These are phyloP conservation scores for Glycyrrhiza uralensis DNA, from an alignment of 306 rosid genomes.

Conservation along the genomic window DNA sequence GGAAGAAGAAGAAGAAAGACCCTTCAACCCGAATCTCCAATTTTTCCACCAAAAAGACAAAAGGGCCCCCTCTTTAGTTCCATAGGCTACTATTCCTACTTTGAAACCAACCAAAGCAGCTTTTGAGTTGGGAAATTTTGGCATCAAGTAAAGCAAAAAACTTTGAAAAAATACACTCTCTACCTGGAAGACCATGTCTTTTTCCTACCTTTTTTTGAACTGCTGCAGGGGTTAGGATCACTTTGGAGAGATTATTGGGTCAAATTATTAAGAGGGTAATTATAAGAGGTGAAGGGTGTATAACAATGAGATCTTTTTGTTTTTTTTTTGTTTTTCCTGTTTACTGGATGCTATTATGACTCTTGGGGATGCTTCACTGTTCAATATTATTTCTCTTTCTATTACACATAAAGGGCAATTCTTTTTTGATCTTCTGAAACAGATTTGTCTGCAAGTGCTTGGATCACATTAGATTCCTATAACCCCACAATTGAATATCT, in stretches of 20 bases:
- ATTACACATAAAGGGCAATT: slow-evolving; percentile 40
- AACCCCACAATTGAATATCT: slow-evolving; percentile 37
- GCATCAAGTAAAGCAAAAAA: slow-evolving; percentile 25
- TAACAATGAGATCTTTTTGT: background rate
- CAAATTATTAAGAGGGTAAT: slow-evolving; percentile 2
- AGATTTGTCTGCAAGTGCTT: slow-evolving; percentile 50
- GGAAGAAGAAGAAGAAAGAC: slow-evolving; percentile 4
- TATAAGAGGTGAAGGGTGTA: background rate
- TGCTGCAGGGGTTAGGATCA: slow-evolving; percentile 27
- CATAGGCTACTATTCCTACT: slow-evolving; percentile 4
- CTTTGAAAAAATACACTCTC: slow-evolving; percentile 20
- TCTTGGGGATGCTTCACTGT: slow-evolving; percentile 33
- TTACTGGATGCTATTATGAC: slow-evolving; percentile 8
- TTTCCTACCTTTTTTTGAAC: slow-evolving; percentile 27
- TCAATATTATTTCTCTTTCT: slow-evolving; percentile 30
- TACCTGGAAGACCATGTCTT: slow-evolving; percentile 30
- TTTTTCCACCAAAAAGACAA: slow-evolving; percentile 6
- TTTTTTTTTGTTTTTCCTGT: background rate
- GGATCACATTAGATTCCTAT: slow-evolving; percentile 53
- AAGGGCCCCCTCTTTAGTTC: slow-evolving; percentile 4
- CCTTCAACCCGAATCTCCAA: background rate
- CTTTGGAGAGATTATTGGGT: slow-evolving; percentile 12
- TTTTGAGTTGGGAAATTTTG: slow-evolving; percentile 43
- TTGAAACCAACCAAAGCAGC: slow-evolving; percentile 29
- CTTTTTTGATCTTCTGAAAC: slow-evolving; percentile 38